Conservation (phyloP, 2,329 filamentous ascomycete genomes). For the Gnomoniopsis sp. region DNA sequence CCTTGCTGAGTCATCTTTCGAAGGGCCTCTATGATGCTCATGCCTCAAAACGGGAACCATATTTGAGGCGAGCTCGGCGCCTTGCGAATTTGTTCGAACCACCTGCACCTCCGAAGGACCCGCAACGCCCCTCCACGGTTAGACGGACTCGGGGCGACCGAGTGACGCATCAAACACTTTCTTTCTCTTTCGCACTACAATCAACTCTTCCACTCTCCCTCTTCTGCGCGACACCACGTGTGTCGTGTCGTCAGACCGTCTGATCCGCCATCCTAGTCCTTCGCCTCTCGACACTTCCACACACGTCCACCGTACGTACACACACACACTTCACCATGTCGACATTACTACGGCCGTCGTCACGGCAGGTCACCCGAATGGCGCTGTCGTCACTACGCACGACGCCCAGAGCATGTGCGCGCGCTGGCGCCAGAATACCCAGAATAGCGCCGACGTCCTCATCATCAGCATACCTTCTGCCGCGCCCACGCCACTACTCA, state of each 20-base stretch:
- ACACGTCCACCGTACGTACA: neutral
- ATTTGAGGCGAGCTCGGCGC: slow-evolving; percentile 1
- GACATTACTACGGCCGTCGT: slow-evolving; percentile 27
- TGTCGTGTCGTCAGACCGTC: slow-evolving; percentile 6
- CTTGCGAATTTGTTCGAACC: neutral
- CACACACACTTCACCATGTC: slow-evolving; percentile 15
- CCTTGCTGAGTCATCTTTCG: neutral
- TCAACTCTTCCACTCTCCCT: neutral
- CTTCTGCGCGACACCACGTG: slow-evolving; percentile 17
- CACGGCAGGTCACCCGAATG: slow-evolving; percentile 27
- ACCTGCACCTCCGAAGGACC: slow-evolving; percentile 6
- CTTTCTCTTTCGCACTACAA: neutral
- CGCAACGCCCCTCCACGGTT: slow-evolving; percentile 1
- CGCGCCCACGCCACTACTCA: slow-evolving; percentile 24
- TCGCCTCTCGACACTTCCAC: neutral
- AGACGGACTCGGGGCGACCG: neutral
- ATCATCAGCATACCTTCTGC: slow-evolving; percentile 16
- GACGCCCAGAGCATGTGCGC: slow-evolving; percentile 20
- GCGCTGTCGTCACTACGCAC: slow-evolving; percentile 24
- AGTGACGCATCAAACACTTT: neutral
- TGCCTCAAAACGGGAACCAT: neutral
- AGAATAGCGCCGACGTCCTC: slow-evolving; percentile 20
- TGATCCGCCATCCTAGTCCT: neutral
- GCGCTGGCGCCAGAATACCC: slow-evolving; percentile 19
- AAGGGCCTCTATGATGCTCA: slow-evolving; percentile 5